phyloP scores from a whole-genome alignment of 768 basidiomycete genomes.

The Lactarius hatsudake region DNA sequence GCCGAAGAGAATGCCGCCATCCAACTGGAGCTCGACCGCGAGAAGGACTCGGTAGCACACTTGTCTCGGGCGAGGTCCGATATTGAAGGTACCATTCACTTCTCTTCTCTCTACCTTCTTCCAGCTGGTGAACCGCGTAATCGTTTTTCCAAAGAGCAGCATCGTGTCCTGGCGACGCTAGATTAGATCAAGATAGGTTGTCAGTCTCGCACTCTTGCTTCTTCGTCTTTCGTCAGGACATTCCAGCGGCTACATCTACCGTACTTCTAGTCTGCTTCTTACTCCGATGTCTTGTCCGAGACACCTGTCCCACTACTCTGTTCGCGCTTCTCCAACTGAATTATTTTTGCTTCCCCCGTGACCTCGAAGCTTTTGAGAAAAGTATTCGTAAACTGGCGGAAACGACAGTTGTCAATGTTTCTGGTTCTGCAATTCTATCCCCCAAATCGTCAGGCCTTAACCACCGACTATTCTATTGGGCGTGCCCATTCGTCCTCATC shows the following conservation, averaged over 20 bases:
- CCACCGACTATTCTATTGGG: slow-evolving; percentile 3
- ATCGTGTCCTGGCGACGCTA: slow-evolving; percentile 1
- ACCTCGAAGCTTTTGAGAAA: neutral
- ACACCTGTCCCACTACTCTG: neutral
- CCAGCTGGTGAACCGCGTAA: neutral
- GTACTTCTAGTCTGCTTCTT: neutral
- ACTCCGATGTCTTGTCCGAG: neutral
- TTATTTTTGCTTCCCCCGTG: neutral
- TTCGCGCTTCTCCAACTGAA: neutral
- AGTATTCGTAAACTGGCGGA: neutral
- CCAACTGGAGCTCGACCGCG: slow-evolving; percentile 13
- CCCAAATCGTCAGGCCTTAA: neutral
- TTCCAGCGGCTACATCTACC: neutral
- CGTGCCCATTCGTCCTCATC: slow-evolving; percentile 31
- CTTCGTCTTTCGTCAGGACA: neutral
- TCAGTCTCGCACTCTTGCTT: neutral
- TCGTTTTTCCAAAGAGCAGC: slow-evolving; percentile 12
- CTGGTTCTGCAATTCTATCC: neutral
- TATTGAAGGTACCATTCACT: slow-evolving; percentile 21
- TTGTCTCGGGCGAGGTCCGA: slow-evolving; percentile 15
- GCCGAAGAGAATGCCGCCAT: slow-evolving; percentile 7
- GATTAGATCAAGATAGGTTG: neutral
- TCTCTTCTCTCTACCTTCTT: neutral
- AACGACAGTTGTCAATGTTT: neutral
- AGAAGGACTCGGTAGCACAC: slow-evolving; percentile 9